Base-by-base conservation (phyloP, 2,329 filamentous ascomycete species). In the Scopulariopsis brevicaulis region DNA sequence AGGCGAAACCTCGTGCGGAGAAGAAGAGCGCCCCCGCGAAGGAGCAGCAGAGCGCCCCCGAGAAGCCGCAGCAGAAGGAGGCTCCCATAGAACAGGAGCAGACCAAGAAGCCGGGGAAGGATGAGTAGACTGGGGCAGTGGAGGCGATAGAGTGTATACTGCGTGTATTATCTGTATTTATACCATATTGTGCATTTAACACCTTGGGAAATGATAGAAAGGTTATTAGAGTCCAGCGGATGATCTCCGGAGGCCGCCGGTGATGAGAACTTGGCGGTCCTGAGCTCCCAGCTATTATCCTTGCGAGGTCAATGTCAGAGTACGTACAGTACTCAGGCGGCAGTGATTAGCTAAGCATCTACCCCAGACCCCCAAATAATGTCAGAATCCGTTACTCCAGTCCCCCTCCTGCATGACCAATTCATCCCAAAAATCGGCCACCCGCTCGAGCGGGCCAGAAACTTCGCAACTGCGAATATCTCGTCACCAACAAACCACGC, bases 381-480 rank as follows among this genome's bases (percentile, higher is more conserved):
- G 20, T 20, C 37, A 40, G 18, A 10, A 5, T 3, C 46, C 46
- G 7, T 50, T n/a, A 22, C 46, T 4, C 40, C 40, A n/a, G n/a
- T n/a, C n/a, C n/a, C n/a, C n/a, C n/a, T n/a, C n/a, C 14, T 7
- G 14, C 40, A 46, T 32, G 28, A 32, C 28, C 28, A 32, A 32
- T 32, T 32, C 28, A 43, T 43, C 55, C n/a, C 12, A 20, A 14
- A 25, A 52, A 57, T 12, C 22, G 5, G 20, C 46, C 46, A 15
- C 24, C 20, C 8, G 20, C 32, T 37, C 32, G 28, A 25, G 46
- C 55, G 55, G 55, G 60, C 63, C 62, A 59, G 61, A 64, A 64
- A 64, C 58, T 64, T 61, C 62, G 64, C 62, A 59, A 59, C 58
- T 63, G 64, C 63, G 64, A 61, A 66, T 61, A 63, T 65, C 63